Evolutionary conservation across 2,329 filamentous ascomycete species (phyloP).

Genomic region (Alternaria rosae): DNA sequence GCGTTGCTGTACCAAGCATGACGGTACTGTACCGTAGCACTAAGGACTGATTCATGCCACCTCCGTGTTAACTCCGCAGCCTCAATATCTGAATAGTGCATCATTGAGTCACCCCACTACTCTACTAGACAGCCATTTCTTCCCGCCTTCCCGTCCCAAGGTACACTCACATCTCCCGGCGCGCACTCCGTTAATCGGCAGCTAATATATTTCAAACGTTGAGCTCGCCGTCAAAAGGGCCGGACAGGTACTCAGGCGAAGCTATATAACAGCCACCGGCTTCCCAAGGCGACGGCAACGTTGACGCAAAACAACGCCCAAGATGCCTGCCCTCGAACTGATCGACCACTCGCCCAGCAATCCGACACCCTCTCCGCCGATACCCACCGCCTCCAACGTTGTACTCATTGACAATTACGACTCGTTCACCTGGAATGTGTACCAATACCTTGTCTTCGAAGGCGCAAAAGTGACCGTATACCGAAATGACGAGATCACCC

Average conservation of each 20-base stretch:
- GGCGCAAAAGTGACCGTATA: conserved; percentile 89
- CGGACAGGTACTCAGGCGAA: not conserved
- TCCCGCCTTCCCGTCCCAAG: not conserved
- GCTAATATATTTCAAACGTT: not conserved
- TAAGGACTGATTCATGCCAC: conserved; percentile 7
- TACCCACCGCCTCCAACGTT: conserved; percentile 85
- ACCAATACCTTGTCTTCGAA: conserved; percentile 97
- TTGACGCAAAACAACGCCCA: conserved; percentile 4
- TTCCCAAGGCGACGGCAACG: not conserved
- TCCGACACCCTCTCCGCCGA: conserved; percentile 73
- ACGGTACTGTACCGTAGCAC: not conserved
- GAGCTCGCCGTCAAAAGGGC: conserved; percentile 4
- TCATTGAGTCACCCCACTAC: conserved; percentile 27
- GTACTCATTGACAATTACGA: conserved; percentile 99
- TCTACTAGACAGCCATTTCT: not conserved
- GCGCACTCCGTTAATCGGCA: not conserved
- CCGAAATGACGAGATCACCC: conserved; percentile 88
- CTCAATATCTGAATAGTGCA: conserved; percentile 10
- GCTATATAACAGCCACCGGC: not conserved
- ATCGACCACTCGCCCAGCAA: conserved; percentile 89
- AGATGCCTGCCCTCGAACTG: conserved; percentile 58
- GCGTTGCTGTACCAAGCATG: not conserved
- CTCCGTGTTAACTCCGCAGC: conserved; percentile 24
- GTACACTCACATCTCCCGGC: not conserved
- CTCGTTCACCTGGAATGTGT: conserved; percentile 99